These are phyloP conservation scores for Pseudozyma sp. DNA, from an alignment of 1,284 basidiomycete species.

Conservation along the genomic window DNA sequence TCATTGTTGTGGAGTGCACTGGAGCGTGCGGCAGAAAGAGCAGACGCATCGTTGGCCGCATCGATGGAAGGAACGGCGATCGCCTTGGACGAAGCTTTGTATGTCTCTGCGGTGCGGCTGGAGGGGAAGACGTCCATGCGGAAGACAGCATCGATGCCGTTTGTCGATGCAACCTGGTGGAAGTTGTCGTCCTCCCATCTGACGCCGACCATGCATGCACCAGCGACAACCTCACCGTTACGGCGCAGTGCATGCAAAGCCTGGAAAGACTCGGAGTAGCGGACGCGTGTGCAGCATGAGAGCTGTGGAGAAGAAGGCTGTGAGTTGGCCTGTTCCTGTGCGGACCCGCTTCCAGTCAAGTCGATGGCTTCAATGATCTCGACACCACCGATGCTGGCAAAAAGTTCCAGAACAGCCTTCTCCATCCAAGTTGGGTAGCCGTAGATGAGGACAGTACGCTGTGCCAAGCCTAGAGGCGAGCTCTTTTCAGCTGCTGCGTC, in stretches of 20 bases:
- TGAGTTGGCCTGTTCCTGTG: constrained; percentile 31
- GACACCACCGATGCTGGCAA: constrained; percentile 50
- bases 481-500: constrained; percentile 16
- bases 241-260: constrained; percentile 57
- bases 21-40: constrained; percentile 12
- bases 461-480: constrained; percentile 30
- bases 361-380: constrained; percentile 54
- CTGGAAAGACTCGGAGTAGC: constrained; percentile 51
- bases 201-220: constrained; percentile 56
- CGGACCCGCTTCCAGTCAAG: constrained; percentile 41
- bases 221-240: constrained; percentile 53
- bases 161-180: constrained; percentile 50
- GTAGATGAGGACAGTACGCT: constrained; percentile 56
- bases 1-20: constrained; percentile 1
- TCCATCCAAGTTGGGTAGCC: constrained; percentile 56
- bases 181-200: constrained; percentile 61
- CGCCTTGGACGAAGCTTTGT: constrained; percentile 34
- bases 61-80: constrained; percentile 32
- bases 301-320: constrained; percentile 29
- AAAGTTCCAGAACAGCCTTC: constrained; percentile 52
- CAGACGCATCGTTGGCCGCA: constrained; percentile 17
- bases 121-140: constrained; percentile 49
- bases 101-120: constrained; percentile 32
- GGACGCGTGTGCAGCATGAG: constrained; percentile 46
- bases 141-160: constrained; percentile 57